phyloP scores from a whole-genome alignment of 169 alveolate genomes.

The Amoebophrya sp. region DNA sequence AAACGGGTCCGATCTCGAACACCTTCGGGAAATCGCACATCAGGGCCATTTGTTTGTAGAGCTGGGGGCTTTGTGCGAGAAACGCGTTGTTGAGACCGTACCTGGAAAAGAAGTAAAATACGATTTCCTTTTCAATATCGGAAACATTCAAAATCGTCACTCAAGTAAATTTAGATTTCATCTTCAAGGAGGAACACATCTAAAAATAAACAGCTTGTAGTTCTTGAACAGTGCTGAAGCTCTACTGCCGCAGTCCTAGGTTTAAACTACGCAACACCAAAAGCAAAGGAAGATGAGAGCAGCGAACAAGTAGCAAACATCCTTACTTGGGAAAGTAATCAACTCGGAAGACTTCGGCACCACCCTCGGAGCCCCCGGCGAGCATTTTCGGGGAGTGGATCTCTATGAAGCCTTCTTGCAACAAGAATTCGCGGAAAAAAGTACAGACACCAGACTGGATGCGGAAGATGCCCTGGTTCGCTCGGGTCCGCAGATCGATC shows the following conservation, averaged over 20 bases:
- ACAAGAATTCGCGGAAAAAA: constrained; percentile 63
- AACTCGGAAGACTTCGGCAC: constrained; percentile 90
- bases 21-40: constrained; percentile 93
- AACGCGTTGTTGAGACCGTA: constrained; percentile 57
- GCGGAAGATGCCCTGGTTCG: constrained; percentile 82
- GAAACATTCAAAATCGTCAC: too few species aligned
- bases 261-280: too few species aligned
- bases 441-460: constrained; percentile 86
- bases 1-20: constrained; percentile 98
- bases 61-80: constrained; percentile 98
- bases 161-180: too few species aligned
- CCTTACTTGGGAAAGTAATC: constrained; percentile 82
- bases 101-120: constrained; percentile 79
- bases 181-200: too few species aligned
- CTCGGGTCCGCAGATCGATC: constrained; percentile 70
- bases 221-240: too few species aligned
- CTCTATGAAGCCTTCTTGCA: constrained; percentile 87
- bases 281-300: too few species aligned
- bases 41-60: constrained; percentile 98
- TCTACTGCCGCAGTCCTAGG: too few species aligned
- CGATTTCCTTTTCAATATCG: too few species aligned
- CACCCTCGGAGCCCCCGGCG: constrained; percentile 99
- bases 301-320: constrained; percentile 28
- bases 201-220: too few species aligned
- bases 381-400: constrained; percentile 98